Percentiles rank a stretch among this genome's conserved stretches.
Conservation (phyloP, 495 filamentous ascomycete species). For the Lophium mytilinum region DNA sequence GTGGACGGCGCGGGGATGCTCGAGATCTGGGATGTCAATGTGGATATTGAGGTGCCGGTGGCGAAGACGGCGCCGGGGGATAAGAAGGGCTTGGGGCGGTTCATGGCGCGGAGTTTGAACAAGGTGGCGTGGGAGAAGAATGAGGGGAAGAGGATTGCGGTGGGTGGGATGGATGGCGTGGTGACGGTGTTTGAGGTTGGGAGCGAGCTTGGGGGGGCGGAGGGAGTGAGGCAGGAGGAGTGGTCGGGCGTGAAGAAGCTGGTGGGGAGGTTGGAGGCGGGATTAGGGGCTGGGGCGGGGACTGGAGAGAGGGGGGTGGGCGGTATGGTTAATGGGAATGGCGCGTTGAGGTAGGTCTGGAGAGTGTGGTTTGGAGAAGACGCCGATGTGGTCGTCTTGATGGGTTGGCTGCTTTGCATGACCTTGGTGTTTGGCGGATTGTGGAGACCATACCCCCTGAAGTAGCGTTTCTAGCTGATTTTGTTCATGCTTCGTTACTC, state of each 20-base stretch:
- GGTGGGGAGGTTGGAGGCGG: conserved; percentile 55
- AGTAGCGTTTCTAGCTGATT: no score
- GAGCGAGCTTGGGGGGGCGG: conserved; percentile 68
- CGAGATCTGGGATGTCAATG: conserved; percentile 90
- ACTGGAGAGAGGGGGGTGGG: not conserved
- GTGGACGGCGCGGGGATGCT: conserved; percentile 91
- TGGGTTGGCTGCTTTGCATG: no score
- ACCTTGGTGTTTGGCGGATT: no score
- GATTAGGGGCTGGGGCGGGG: not conserved
- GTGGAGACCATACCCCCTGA: no score
- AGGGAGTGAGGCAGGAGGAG: conserved; percentile 73
- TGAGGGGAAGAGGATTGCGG: conserved; percentile 78
- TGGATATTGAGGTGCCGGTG: conserved; percentile 85
- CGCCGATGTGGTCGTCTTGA: no score
- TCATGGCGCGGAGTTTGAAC: conserved; percentile 72
- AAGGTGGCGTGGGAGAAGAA: conserved; percentile 86
- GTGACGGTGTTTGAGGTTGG: conserved; percentile 93
- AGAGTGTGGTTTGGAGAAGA: no score
- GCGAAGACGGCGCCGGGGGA: conserved; percentile 61
- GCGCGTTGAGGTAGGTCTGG: no score
- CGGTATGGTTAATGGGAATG: not conserved
- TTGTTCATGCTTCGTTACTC: no score
- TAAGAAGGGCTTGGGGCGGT: conserved; percentile 39
- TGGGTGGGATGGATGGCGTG: conserved; percentile 82
- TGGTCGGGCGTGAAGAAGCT: conserved; percentile 87